phyloP scores from a whole-genome alignment of 139 green algal species.

The Micractinium conductrix region DNA sequence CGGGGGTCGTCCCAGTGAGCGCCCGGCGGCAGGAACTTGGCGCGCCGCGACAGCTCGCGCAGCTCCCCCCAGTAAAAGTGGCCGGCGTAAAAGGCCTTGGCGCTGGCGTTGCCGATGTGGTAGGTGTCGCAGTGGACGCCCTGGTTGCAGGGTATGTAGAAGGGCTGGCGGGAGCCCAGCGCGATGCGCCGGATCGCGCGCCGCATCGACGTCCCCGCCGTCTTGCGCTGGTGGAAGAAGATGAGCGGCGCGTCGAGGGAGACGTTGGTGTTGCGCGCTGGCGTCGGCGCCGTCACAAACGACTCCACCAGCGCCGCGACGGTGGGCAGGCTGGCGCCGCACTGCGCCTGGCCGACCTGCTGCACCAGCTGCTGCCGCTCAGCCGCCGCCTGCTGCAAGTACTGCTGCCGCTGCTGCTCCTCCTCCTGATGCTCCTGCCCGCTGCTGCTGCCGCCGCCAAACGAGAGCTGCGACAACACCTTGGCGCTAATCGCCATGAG shows the following conservation, averaged over 20 bases:
- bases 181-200: background rate
- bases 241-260: background rate
- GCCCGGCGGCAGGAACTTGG: background rate
- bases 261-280: background rate
- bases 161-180: background rate
- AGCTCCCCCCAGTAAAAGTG: background rate
- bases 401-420: too few relatives aligned
- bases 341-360: too few relatives aligned
- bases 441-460: too few relatives aligned
- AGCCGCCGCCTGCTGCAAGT: too few relatives aligned
- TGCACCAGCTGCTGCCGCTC: too few relatives aligned
- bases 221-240: conserved; percentile 7
- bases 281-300: background rate
- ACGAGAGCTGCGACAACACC: too few relatives aligned
- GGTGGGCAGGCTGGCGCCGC: too few relatives aligned
- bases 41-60: background rate
- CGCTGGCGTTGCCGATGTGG: background rate
- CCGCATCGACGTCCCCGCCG: background rate
- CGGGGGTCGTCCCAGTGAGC: background rate
- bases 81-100: background rate
- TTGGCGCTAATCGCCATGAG: too few relatives aligned
- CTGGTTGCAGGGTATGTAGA: background rate
- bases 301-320: background rate
- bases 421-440: too few relatives aligned
- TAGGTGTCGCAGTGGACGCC: conserved; percentile 1